These are phyloP conservation scores for Penicillium turbatum DNA, from an alignment of 495 filamentous ascomycete genomes.

Conservation along the genomic window DNA sequence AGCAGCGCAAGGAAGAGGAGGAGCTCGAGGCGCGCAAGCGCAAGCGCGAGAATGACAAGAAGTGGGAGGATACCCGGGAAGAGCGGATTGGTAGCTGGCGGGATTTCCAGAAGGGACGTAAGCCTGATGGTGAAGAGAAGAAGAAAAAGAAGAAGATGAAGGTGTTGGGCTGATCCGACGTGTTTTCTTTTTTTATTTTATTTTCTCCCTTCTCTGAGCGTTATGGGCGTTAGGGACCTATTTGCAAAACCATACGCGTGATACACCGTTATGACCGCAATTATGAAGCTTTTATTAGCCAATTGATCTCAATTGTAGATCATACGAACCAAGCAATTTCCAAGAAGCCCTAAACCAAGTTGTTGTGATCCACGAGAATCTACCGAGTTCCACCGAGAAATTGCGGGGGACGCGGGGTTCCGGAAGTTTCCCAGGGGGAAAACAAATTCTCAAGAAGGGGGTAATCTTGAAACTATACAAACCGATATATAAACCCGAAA, in stretches of 20 bases:
- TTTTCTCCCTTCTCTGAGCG: not conserved
- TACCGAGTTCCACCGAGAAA: constrained; percentile 19
- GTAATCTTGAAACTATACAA: not conserved
- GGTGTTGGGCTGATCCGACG: constrained; percentile 52
- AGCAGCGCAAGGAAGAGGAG: constrained; percentile 82
- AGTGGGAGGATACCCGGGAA: constrained; percentile 91
- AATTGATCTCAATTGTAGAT: not conserved
- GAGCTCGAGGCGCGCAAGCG: constrained; percentile 83
- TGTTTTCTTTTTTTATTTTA: not conserved
- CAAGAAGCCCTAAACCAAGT: not conserved
- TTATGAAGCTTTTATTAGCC: not conserved
- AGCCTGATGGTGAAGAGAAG: constrained; percentile 47
- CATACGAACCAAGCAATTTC: not conserved
- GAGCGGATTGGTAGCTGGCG: constrained; percentile 92
- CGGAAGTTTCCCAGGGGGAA: not conserved
- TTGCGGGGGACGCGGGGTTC: constrained; percentile 12
- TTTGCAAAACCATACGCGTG: not conserved
- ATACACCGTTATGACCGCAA: not conserved
- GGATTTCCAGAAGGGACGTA: constrained; percentile 72
- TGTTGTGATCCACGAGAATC: constrained; percentile 10
- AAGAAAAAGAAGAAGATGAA: constrained; percentile 95
- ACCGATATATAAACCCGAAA: not conserved
- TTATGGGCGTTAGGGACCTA: constrained; percentile 5
- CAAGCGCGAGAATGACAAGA: constrained; percentile 86
- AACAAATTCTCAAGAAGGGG: not conserved